These are phyloP conservation scores for Cinnamomum chago DNA, from an alignment of 164 flowering plant species.

Conservation along the genomic window DNA sequence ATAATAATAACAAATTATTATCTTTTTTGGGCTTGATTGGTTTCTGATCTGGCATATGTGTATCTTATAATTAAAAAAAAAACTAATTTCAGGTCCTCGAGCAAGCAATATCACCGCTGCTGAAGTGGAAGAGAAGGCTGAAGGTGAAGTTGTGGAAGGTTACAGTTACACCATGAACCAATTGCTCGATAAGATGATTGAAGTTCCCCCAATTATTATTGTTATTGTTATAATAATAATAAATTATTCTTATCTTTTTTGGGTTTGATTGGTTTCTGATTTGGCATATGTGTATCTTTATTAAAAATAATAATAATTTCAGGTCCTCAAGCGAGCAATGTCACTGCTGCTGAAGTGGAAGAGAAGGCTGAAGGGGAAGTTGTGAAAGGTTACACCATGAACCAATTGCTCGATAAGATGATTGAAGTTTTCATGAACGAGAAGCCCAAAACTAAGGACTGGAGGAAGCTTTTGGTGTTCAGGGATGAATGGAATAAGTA, in stretches of 20 bases:
- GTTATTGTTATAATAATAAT: no score
- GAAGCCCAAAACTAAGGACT: conserved; percentile 72
- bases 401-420: conserved; percentile 85
- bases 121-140: conserved; percentile 41
- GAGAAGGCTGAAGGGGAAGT: conserved; percentile 58
- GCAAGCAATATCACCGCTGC: conserved; percentile 32
- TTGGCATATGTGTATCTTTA: background rate
- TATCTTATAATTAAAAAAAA: background rate
- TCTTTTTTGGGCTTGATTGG: background rate
- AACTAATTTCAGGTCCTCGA: conserved; percentile 19
- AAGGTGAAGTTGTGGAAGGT: conserved; percentile 69
- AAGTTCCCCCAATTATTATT: conserved; percentile 18
- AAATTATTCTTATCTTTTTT: background rate
- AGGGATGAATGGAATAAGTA: conserved; percentile 91
- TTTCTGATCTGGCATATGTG: background rate
- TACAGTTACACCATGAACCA: conserved; percentile 71
- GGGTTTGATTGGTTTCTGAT: background rate
- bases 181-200: conserved; percentile 85
- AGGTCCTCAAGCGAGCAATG: conserved; percentile 33
- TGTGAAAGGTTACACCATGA: conserved; percentile 66
- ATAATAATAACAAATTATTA: no score
- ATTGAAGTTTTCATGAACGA: conserved; percentile 76
- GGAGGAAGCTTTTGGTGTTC: conserved; percentile 76
- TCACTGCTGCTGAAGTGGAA: conserved; percentile 33
- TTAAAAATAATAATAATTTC: background rate